These are phyloP conservation scores for Dillenia suffruticosa DNA, from an alignment of 164 flowering plant genomes.

Conservation along the genomic window DNA sequence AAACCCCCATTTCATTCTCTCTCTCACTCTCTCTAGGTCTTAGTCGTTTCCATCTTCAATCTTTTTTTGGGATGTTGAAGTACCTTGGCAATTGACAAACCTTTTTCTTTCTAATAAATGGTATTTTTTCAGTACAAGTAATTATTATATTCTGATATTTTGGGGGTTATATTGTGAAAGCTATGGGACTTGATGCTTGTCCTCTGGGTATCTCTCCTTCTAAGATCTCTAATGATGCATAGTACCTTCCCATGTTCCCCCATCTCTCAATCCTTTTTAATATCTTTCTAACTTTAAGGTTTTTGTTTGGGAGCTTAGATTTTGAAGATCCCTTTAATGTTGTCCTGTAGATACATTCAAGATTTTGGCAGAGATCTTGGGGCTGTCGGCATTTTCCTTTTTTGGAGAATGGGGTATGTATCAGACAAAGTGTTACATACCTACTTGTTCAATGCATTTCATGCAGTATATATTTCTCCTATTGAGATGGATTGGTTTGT, in stretches of 20 bases:
- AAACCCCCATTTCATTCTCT: neutral
- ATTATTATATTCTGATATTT: neutral
- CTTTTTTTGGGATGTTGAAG: neutral
- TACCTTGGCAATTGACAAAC: slow-evolving; percentile 1
- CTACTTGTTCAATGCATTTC: no score
- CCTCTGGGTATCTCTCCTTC: neutral
- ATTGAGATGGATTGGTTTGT: no score
- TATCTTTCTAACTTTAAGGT: neutral
- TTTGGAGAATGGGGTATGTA: no score
- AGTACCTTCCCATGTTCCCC: neutral
- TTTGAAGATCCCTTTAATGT: neutral
- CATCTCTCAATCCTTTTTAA: neutral
- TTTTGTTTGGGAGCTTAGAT: neutral
- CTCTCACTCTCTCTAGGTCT: neutral
- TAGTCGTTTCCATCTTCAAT: neutral
- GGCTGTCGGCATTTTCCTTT: no score
- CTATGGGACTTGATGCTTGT: slow-evolving; percentile 2
- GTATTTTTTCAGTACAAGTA: slow-evolving; percentile 1
- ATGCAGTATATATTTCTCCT: no score
- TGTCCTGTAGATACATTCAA: neutral
- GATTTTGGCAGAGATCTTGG: neutral
- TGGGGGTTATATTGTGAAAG: slow-evolving; percentile 1
- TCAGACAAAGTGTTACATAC: no score
- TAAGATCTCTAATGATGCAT: neutral
- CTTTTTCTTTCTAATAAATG: slow-evolving; percentile 1